A percentile compares a stretch with the other conserved stretches of the same genome.
phyloP scores from a whole-genome alignment of 2,329 filamentous ascomycete species.

The Boeremia lycopersici region DNA sequence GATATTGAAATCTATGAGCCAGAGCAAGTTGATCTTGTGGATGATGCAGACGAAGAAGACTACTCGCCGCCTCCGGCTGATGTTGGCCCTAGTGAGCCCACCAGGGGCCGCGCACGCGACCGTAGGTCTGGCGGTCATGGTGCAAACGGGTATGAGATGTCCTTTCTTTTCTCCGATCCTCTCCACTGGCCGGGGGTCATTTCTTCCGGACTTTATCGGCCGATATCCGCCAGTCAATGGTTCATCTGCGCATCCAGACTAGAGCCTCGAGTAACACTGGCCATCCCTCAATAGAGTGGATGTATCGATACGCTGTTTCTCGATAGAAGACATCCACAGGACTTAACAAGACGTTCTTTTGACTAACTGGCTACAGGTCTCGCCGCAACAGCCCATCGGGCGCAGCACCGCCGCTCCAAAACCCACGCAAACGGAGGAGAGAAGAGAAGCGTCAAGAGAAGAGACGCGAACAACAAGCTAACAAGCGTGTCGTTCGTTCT shows the following conservation, averaged over 20 bases:
- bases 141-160: constrained; percentile 40
- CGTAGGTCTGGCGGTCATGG: constrained; percentile 26
- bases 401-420: constrained; percentile 50
- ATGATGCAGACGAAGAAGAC: constrained; percentile 49
- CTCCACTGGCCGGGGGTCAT: constrained; percentile 21
- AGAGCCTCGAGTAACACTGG: background rate
- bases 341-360: background rate
- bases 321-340: background rate
- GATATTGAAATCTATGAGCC: constrained; percentile 49
- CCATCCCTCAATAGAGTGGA: background rate
- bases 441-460: constrained; percentile 47
- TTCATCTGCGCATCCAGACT: no score
- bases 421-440: constrained; percentile 59
- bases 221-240: no score
- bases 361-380: constrained; percentile 24
- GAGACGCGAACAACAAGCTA: constrained; percentile 46
- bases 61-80: constrained; percentile 55
- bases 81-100: constrained; percentile 35
- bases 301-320: no score
- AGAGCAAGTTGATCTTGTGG: constrained; percentile 33
- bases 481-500: constrained; percentile 39
- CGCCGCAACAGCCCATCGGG: constrained; percentile 54
- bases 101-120: constrained; percentile 33
- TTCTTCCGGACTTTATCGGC: no score
- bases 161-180: constrained; percentile 14